Base-by-base conservation (phyloP, 1,284 basidiomycete species). In the Apiotrichum laibachii region DNA sequence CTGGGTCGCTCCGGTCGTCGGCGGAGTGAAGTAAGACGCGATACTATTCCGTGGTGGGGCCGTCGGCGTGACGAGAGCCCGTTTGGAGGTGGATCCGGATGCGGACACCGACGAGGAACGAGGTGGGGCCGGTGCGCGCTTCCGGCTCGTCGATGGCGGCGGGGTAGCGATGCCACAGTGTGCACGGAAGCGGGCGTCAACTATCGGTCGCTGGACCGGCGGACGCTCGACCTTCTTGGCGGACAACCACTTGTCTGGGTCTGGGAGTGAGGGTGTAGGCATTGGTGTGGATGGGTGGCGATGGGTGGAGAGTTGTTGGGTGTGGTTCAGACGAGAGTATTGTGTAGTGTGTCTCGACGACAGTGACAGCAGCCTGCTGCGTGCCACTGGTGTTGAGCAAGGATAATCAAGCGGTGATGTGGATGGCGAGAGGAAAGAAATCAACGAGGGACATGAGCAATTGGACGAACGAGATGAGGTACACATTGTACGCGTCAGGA, bases 191-290 rank as follows among this genome's bases (percentile, higher is more conserved):
- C 48, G 40, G 3, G 26, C 37, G 50, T 57, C 55, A 9, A 64
- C 55, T 11, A 64, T 49, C 1, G 59, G 63, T 2, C 63, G 57
- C 31, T 64, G 62, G 2, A 22, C 18, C 1, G 51, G 42, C 8
- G 49, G 39, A 4, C 48, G 39, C 8, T 54, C 52, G 33, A 44
- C 53, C 49, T 63, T 63, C 9, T 53, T 31, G 4, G 57, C 46
- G 12, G 57, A 34, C 6, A 74, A 66, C 73, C 73, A 76, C 43
- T 68, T 69, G 43, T 61, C 64, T 1, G 71, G 72, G 48, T 73
- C 68, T 19, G 72, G 72, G 5, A 53, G 51, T 35, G 60, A 43
- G 31, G 55, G 56, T 33, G 35, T 46, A 37, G 55, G 61, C n/a
- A 55, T 50, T 31, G 31, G 61, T 52, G 68, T 68, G 50, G 52